Percentiles rank a stretch among this genome's conserved stretches.
These are phyloP conservation scores for Astrothelium macrocarpum DNA, from an alignment of 495 filamentous ascomycete genomes.

Conservation along the genomic window DNA sequence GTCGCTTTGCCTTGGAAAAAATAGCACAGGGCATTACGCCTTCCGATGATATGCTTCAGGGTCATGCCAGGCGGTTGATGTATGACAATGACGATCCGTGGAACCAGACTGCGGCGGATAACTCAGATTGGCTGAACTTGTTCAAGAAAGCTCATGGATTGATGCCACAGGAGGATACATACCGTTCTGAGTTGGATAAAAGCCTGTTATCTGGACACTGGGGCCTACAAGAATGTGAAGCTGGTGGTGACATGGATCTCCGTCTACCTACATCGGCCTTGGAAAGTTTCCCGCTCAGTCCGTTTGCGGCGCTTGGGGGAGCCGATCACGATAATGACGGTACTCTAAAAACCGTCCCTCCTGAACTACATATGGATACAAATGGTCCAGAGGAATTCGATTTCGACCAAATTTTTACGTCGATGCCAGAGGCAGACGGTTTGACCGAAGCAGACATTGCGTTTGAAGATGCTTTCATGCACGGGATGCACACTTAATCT, in stretches of 20 bases:
- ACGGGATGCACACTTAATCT: neutral
- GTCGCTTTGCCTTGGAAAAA: conserved; percentile 28
- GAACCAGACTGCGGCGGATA: conserved; percentile 37
- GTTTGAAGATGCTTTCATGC: neutral
- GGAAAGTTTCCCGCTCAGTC: neutral
- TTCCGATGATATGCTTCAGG: conserved; percentile 32
- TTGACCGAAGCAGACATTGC: neutral
- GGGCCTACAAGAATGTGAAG: neutral
- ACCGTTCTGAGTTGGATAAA: neutral
- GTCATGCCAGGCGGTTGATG: conserved; percentile 28
- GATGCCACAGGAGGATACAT: neutral
- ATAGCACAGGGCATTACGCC: conserved; percentile 19
- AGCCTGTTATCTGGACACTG: neutral
- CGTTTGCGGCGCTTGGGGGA: neutral
- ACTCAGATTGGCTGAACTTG: conserved; percentile 33
- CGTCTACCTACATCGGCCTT: neutral
- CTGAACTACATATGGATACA: neutral
- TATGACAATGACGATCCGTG: conserved; percentile 32
- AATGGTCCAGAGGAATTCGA: neutral
- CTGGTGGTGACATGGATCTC: neutral
- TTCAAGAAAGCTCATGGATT: conserved; percentile 34
- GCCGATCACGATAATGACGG: neutral
- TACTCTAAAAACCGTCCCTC: neutral
- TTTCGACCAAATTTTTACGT: conserved; percentile 2
- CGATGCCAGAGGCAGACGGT: neutral